Percentiles rank a stretch among this genome's conserved stretches.
phyloP scores from a whole-genome alignment of 2,329 filamentous ascomycete genomes.

The Fusarium oxysporum region DNA sequence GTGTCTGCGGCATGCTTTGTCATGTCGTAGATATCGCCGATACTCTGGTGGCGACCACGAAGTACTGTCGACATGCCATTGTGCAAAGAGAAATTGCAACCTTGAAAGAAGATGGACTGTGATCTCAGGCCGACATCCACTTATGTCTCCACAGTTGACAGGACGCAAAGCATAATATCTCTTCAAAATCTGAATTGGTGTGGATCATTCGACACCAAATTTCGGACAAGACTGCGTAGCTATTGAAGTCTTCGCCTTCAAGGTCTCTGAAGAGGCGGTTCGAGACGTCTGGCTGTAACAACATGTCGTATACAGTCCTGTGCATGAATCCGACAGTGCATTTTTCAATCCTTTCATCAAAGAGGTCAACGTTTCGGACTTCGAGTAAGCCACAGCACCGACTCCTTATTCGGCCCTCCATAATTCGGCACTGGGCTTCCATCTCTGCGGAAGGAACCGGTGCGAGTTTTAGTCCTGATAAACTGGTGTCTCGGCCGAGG shows the following conservation, averaged over 20 bases:
- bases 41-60: fast-evolving
- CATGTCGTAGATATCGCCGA: neutral
- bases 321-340: neutral
- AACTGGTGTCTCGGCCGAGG: fast-evolving
- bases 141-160: neutral
- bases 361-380: neutral
- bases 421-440: neutral
- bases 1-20: neutral
- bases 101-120: neutral
- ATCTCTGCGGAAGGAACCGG: fast-evolving
- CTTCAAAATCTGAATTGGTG: fast-evolving
- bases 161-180: neutral
- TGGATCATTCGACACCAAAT: neutral
- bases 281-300: fast-evolving
- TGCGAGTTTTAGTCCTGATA: fast-evolving
- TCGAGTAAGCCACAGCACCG: neutral
- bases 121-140: neutral
- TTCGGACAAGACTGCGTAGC: neutral
- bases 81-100: neutral
- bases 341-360: fast-evolving
- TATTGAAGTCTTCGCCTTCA: neutral
- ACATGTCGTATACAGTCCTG: neutral
- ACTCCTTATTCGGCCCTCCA: neutral
- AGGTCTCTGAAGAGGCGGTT: neutral
- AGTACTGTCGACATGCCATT: fast-evolving